These are phyloP conservation scores for Phytophthora tentaculata DNA, from an alignment of 352 stramenopile genomes.

Conservation along the genomic window DNA sequence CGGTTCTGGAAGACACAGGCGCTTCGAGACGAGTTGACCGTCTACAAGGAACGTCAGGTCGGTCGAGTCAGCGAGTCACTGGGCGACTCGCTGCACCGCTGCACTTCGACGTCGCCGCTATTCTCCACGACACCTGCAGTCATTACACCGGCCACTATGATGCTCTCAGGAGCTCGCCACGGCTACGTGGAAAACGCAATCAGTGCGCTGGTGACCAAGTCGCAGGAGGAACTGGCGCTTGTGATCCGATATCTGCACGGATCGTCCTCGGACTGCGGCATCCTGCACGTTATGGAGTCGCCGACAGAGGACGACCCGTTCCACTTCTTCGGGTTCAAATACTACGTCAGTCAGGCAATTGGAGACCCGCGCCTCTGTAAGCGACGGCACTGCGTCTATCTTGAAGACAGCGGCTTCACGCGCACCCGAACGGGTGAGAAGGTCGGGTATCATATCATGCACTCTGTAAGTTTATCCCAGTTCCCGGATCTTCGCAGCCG, in stretches of 20 bases:
- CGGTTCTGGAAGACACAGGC: conserved; percentile 51
- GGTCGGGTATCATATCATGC: conserved; percentile 55
- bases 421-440: conserved; percentile 42
- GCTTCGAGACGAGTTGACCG: conserved; percentile 32
- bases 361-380: conserved; percentile 30
- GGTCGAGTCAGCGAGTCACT: conserved; percentile 29
- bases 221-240: conserved; percentile 61
- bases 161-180: conserved; percentile 40
- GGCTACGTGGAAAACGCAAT: conserved; percentile 48
- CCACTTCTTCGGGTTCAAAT: conserved; percentile 61
- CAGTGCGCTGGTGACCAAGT: conserved; percentile 39
- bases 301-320: conserved; percentile 45
- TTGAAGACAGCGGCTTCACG: conserved; percentile 54
- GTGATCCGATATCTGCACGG: conserved; percentile 52
- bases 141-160: conserved; percentile 37
- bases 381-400: conserved; percentile 48
- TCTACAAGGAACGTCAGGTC: conserved; percentile 41
- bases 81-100: conserved; percentile 31
- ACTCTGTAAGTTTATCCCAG: conserved; percentile 43
- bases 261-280: conserved; percentile 43
- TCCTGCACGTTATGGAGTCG: conserved; percentile 43
- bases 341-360: conserved; percentile 46
- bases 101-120: conserved; percentile 30
- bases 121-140: conserved; percentile 44
- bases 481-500: conserved; percentile 42